A percentile compares a stretch with the other conserved stretches of the same genome.
Evolutionary conservation across 2,329 filamentous ascomycete genomes (phyloP).

Genomic region (Cordyceps pruinosa): DNA sequence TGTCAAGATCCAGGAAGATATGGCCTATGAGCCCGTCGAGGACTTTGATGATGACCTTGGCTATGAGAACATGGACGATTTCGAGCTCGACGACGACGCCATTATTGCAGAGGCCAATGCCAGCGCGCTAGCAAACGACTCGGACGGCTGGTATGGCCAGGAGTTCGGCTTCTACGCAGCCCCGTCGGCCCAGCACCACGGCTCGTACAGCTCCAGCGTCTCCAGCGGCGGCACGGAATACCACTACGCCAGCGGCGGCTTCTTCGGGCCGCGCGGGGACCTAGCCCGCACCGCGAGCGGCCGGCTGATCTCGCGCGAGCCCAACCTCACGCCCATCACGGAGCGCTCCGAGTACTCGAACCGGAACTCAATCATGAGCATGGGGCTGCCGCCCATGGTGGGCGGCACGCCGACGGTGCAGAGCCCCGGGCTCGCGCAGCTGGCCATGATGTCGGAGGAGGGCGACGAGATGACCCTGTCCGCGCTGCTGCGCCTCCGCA

Average conservation of each 20-base stretch:
- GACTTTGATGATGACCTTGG: constrained; percentile 42
- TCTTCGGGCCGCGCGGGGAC: constrained; percentile 70
- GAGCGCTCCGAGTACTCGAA: constrained; percentile 95
- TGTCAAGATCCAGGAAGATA: constrained; percentile 50
- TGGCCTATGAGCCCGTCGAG: constrained; percentile 38
- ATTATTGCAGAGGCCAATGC: constrained; percentile 96
- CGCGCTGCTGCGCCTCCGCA: constrained; percentile 64
- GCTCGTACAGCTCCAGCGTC: constrained; percentile 35
- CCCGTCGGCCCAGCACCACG: constrained; percentile 37
- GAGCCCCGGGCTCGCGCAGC: constrained; percentile 69
- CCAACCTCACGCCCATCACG: constrained; percentile 91
- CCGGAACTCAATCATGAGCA: constrained; percentile 79
- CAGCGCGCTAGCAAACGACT: constrained; percentile 84
- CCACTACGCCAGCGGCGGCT: constrained; percentile 73
- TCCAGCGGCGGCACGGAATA: constrained; percentile 30
- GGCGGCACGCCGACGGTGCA: constrained; percentile 44
- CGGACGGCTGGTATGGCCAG: constrained; percentile 88
- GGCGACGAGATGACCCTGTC: constrained; percentile 64
- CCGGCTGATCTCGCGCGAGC: constrained; percentile 68
- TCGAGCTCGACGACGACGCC: constrained; percentile 72
- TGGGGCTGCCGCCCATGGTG: constrained; percentile 37
- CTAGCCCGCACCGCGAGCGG: constrained; percentile 66
- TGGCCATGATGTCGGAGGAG: constrained; percentile 57
- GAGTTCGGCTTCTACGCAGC: constrained; percentile 94
- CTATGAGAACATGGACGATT: constrained; percentile 60